These are phyloP conservation scores for Rubia tinctorum DNA, from an alignment of 305 asterid species.

Conservation along the genomic window DNA sequence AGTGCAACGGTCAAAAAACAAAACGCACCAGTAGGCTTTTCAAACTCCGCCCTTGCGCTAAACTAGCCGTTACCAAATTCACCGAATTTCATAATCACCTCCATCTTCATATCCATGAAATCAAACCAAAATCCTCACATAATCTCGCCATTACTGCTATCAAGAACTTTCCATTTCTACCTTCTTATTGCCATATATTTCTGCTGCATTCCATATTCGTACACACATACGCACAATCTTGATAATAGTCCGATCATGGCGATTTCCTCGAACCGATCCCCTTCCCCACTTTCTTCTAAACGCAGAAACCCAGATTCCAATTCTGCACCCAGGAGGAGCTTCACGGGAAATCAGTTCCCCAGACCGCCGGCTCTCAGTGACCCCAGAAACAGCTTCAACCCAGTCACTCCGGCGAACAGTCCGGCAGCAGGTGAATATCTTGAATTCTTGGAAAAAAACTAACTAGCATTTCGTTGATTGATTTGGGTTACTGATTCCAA, in stretches of 20 bases:
- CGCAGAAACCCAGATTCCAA: slow-evolving; percentile 43
- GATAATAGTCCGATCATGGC: slow-evolving; percentile 39
- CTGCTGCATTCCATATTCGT: not conserved
- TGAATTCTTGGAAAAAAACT: not conserved
- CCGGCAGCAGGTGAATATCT: slow-evolving; percentile 50
- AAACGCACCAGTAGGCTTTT: slow-evolving; percentile 17
- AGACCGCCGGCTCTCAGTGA: slow-evolving; percentile 55
- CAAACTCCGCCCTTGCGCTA: slow-evolving; percentile 17
- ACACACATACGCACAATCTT: not conserved
- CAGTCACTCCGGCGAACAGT: slow-evolving; percentile 73
- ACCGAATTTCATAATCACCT: slow-evolving; percentile 13
- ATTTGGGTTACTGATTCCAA: not conserved
- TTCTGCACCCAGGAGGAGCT: slow-evolving; percentile 52
- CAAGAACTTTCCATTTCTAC: slow-evolving; percentile 29
- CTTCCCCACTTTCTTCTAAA: slow-evolving; percentile 59
- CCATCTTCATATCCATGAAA: slow-evolving; percentile 26
- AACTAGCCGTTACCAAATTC: slow-evolving; percentile 69
- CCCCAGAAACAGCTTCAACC: slow-evolving; percentile 40
- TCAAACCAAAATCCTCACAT: slow-evolving; percentile 22
- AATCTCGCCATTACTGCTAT: slow-evolving; percentile 12
- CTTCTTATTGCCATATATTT: not conserved
- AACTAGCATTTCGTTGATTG: slow-evolving; percentile 16
- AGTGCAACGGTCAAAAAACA: slow-evolving; percentile 47
- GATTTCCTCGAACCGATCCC: slow-evolving; percentile 57
- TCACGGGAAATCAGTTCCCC: slow-evolving; percentile 37